Conservation (phyloP, 148 eudicot species). For the Nepenthes gracilis region DNA sequence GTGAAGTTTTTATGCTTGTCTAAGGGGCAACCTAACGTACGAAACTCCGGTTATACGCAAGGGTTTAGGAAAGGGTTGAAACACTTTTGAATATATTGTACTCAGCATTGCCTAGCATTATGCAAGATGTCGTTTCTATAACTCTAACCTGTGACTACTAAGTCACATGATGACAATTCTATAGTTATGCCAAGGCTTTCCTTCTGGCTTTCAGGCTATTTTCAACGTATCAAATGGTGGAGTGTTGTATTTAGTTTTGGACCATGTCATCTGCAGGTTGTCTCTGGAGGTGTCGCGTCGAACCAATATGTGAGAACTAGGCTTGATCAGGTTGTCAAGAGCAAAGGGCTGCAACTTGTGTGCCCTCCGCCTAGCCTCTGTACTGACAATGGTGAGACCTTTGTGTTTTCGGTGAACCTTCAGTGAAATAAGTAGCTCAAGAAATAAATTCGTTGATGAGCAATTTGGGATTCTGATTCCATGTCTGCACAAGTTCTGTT, state of each 20-base stretch:
- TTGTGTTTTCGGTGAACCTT: not conserved
- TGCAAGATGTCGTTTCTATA: too few species aligned
- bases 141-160: too few species aligned
- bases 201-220: not conserved
- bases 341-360: conserved; percentile 58
- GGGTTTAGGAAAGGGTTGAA: too few species aligned
- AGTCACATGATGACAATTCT: too few species aligned
- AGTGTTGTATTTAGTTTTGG: not conserved
- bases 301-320: conserved; percentile 75
- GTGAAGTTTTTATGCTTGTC: not conserved
- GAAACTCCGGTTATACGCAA: too few species aligned
- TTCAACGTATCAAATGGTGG: not conserved
- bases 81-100: too few species aligned
- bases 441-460: not conserved
- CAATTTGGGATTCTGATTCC: not conserved
- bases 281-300: conserved; percentile 97
- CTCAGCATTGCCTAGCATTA: too few species aligned
- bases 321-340: conserved; percentile 47
- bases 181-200: too few species aligned
- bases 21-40: too few species aligned
- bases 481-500: too few species aligned
- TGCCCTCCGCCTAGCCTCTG: conserved; percentile 99
- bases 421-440: too few species aligned
- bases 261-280: conserved; percentile 34
- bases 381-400: conserved; percentile 77